Evolutionary conservation across 2,329 filamentous ascomycete species (phyloP).

Genomic region (Diaporthe nobilis): DNA sequence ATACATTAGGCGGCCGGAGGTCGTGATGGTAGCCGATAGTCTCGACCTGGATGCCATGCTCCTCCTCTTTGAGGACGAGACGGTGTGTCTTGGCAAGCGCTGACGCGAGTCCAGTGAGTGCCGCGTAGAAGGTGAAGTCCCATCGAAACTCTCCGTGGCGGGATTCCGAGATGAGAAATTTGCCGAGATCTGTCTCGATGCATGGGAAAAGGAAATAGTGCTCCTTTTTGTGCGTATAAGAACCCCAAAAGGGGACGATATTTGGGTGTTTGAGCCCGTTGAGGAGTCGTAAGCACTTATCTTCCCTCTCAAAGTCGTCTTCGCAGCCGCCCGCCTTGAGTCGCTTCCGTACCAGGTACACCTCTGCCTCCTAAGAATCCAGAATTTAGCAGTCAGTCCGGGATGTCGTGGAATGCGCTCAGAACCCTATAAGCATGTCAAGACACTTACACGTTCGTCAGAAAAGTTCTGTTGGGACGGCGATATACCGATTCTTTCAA

Average conservation of each 20-base stretch:
- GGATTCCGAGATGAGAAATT: background rate
- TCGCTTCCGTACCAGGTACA: constrained; percentile 4
- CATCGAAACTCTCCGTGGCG: constrained; percentile 25
- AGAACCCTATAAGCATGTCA: background rate
- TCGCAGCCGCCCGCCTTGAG: background rate
- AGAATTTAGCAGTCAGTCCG: background rate
- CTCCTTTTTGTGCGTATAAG: background rate
- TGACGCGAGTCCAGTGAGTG: constrained; percentile 46
- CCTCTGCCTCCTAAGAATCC: background rate
- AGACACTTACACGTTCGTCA: background rate
- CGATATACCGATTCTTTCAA: background rate
- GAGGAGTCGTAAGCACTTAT: constrained; percentile 11
- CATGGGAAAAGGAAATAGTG: background rate
- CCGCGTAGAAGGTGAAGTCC: constrained; percentile 40
- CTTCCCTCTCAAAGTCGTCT: background rate
- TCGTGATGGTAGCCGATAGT: constrained; percentile 51
- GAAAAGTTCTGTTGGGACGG: background rate
- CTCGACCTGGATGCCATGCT: constrained; percentile 42
- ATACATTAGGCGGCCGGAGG: constrained; percentile 48
- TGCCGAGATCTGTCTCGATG: background rate
- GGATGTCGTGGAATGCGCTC: background rate
- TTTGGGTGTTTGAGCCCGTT: background rate
- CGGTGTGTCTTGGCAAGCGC: constrained; percentile 46
- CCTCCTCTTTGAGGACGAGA: constrained; percentile 31
- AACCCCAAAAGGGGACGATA: background rate